These are phyloP conservation scores for Microsporum canis DNA, from an alignment of 2,329 filamentous ascomycete genomes.

Conservation along the genomic window DNA sequence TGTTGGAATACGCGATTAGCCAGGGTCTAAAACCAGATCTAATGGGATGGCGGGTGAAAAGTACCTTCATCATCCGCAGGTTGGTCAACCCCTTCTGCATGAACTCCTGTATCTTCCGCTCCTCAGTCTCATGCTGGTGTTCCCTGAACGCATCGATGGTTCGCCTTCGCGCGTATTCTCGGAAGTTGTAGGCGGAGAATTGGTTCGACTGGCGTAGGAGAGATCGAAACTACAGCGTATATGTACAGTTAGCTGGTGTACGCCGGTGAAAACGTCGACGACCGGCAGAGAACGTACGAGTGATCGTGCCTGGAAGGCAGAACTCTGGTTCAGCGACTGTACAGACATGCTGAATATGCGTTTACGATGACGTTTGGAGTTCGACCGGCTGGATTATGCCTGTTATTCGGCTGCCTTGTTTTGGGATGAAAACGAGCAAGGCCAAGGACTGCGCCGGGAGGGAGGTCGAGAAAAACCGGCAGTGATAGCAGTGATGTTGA, in stretches of 20 bases:
- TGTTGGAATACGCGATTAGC: conserved; percentile 31
- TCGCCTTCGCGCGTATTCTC: conserved; percentile 86
- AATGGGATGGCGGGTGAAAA: not conserved
- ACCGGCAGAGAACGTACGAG: conserved; percentile 25
- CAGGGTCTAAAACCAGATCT: not conserved
- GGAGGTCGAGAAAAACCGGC: not conserved
- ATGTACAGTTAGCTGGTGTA: not conserved
- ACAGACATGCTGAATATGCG: conserved; percentile 32
- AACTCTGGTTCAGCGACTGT: conserved; percentile 29
- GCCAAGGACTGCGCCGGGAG: not conserved
- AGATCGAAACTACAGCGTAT: conserved; percentile 63
- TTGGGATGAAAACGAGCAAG: not conserved
- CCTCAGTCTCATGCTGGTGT: conserved; percentile 60
- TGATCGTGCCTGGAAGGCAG: conserved; percentile 39
- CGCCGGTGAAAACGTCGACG: not conserved
- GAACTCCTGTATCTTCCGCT: conserved; percentile 69
- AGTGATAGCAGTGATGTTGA: not conserved
- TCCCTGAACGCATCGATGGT: conserved; percentile 86
- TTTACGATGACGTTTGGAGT: not conserved
- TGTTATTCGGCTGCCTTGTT: not conserved
- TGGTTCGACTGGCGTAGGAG: conserved; percentile 74
- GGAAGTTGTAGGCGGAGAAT: conserved; percentile 93
- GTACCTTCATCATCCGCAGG: conserved; percentile 83
- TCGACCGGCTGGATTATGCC: not conserved
- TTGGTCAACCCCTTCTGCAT: conserved; percentile 81